phyloP scores from a whole-genome alignment of 306 rosid species.

The Senna tora region DNA sequence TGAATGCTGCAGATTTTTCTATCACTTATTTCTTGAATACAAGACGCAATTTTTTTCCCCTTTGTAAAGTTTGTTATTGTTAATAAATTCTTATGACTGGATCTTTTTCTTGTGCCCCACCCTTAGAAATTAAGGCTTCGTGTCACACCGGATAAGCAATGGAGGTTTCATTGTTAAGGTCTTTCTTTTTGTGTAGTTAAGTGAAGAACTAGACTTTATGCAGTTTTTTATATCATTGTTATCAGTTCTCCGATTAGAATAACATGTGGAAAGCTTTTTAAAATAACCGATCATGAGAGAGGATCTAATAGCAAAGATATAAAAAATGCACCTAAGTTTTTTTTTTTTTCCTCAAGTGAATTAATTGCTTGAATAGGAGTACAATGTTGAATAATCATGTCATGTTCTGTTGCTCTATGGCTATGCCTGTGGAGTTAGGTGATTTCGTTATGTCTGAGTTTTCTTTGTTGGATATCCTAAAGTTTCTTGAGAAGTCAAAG shows the following conservation, averaged over 20 bases:
- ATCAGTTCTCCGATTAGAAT: no score
- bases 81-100: slow-evolving; percentile 23
- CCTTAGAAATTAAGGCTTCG: slow-evolving; percentile 1
- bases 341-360: no score
- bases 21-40: neutral
- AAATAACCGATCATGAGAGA: no score
- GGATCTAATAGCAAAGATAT: no score
- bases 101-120: slow-evolving; percentile 21
- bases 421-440: neutral
- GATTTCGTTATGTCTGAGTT: neutral
- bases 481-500: neutral
- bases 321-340: no score
- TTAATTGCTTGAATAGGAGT: slow-evolving; percentile 31
- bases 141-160: slow-evolving; percentile 13
- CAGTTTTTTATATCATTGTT: no score
- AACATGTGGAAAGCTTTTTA: no score
- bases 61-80: slow-evolving; percentile 4
- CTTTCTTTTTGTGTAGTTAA: slow-evolving; percentile 17
- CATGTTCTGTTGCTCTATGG: slow-evolving; percentile 6
- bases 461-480: neutral
- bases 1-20: neutral
- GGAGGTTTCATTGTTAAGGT: slow-evolving; percentile 7
- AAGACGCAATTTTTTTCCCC: neutral
- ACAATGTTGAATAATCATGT: slow-evolving; percentile 27
- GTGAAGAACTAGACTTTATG: no score